A percentile compares a stretch with the other conserved stretches of the same genome.
These are phyloP conservation scores for Mortierella sp. DNA, from an alignment of 371 early-diverging fungal genomes.

Conservation along the genomic window DNA sequence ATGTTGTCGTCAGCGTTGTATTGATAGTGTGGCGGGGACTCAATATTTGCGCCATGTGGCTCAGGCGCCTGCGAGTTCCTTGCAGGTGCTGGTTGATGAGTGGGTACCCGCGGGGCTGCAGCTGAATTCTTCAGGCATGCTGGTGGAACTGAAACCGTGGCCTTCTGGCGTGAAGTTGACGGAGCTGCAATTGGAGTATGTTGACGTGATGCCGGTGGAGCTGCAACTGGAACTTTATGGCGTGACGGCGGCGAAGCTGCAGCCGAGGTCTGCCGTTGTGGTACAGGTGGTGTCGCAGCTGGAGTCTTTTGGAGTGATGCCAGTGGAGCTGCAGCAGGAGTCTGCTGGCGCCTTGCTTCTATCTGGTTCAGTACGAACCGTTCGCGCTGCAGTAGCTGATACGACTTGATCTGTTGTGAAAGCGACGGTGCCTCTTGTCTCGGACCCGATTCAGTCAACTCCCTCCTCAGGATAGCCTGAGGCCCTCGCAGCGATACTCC, in stretches of 20 bases:
- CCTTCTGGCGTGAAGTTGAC: neutral
- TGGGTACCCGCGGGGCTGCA: neutral
- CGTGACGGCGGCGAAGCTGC: no score
- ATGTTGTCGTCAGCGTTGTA: neutral
- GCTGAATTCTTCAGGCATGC: neutral
- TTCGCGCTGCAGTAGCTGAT: constrained; percentile 9
- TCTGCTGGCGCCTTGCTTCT: neutral
- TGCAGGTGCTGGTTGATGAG: neutral
- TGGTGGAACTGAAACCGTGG: neutral
- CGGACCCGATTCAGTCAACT: neutral
- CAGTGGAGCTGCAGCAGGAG: neutral
- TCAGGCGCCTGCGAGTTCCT: neutral
- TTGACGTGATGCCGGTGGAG: no score
- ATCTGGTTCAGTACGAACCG: neutral
- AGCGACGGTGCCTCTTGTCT: neutral
- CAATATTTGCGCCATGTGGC: neutral
- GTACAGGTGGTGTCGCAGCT: no score
- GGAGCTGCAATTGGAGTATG: no score
- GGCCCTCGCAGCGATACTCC: neutral
- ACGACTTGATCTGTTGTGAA: constrained; percentile 11
- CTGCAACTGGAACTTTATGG: no score
- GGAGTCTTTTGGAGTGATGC: neutral
- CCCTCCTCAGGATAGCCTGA: neutral
- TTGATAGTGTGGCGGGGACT: neutral
- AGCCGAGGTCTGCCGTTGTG: no score